Evolutionary conservation across 371 early-diverging fungal genomes (phyloP).

Genomic region (Zychaea mexicana): DNA sequence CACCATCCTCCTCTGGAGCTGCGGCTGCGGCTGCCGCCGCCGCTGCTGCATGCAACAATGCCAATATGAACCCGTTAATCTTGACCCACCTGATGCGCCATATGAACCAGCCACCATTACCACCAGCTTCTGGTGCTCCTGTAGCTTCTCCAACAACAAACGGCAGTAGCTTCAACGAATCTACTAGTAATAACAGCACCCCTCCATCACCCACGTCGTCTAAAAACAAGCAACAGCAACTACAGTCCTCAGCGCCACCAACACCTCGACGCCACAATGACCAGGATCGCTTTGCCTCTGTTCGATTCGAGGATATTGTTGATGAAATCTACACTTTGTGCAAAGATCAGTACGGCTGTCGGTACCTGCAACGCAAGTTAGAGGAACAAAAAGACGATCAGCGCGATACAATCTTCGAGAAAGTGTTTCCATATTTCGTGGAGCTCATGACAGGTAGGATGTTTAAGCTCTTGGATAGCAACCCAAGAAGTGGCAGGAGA

Average conservation of each 20-base stretch:
- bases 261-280: slow-evolving; percentile 24
- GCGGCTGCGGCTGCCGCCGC: slow-evolving; percentile 13
- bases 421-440: slow-evolving; percentile 76
- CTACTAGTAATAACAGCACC: slow-evolving; percentile 4
- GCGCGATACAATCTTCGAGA: slow-evolving; percentile 68
- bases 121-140: no score
- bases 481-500: no score
- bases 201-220: slow-evolving; percentile 4
- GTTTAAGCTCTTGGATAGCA: no score
- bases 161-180: neutral
- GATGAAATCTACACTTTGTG: slow-evolving; percentile 79
- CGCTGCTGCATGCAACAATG: slow-evolving; percentile 8
- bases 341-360: slow-evolving; percentile 91
- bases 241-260: slow-evolving; percentile 2
- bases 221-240: no score
- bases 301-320: slow-evolving; percentile 66
- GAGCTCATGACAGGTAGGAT: slow-evolving; percentile 78
- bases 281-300: slow-evolving; percentile 64
- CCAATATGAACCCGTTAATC: slow-evolving; percentile 25
- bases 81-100: slow-evolving; percentile 30
- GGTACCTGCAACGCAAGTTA: slow-evolving; percentile 83
- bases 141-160: neutral
- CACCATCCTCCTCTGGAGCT: slow-evolving; percentile 7
- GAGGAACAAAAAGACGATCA: slow-evolving; percentile 75
- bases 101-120: slow-evolving; percentile 21